Base-by-base conservation (phyloP, 495 filamentous ascomycete genomes). In the Staphylotrichum tortipilum region DNA sequence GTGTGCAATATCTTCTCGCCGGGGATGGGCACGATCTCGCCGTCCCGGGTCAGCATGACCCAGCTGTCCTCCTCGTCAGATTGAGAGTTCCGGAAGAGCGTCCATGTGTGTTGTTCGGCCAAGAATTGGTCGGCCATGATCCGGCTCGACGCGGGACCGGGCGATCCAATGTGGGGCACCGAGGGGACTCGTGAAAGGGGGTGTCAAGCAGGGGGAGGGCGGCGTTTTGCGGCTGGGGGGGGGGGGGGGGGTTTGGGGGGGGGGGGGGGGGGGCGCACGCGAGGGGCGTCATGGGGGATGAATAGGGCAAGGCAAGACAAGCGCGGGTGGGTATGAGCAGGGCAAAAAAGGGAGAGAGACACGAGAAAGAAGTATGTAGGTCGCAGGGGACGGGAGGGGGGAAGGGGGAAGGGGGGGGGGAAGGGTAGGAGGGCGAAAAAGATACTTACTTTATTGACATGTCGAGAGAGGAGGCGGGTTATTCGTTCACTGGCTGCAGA, bases 391-490 rank as follows among this genome's bases (percentile, higher is more conserved):
- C 43, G 44, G 21, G 15, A 30, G 15, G 56, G 53, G 54, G 57
- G 47, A 50, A 50, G 52, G 40, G 53, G 54, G 57, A 47, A 50
- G 49, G 52, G 40, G n/a, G n/a, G n/a, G n/a, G n/a, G n/a, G n/a
- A n/a, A n/a, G n/a, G n/a, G n/a, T n/a, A n/a, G n/a, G n/a, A n/a
- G n/a, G n/a, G n/a, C 48, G 43, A 54, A 51, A 54, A 62, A 48
- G 57, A 59, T 74, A 76, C 78, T 67, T 76, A 83, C 80, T 83
- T 82, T 74, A 83, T 75, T 71, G 80, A 83, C 80, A 83, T 83
- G 64, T 69, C 73, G 63, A 44, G 41, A n/a, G 26, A 70, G 56
- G 61, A 55, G 64, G 59, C 59, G 65, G 65, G 63, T n/a, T 68
- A 64, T 61, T 14, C 7, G 7, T 15, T n/a, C 22, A 21, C 65